phyloP scores from a whole-genome alignment of 768 basidiomycete species.

The Boletus subcaerulescens region DNA sequence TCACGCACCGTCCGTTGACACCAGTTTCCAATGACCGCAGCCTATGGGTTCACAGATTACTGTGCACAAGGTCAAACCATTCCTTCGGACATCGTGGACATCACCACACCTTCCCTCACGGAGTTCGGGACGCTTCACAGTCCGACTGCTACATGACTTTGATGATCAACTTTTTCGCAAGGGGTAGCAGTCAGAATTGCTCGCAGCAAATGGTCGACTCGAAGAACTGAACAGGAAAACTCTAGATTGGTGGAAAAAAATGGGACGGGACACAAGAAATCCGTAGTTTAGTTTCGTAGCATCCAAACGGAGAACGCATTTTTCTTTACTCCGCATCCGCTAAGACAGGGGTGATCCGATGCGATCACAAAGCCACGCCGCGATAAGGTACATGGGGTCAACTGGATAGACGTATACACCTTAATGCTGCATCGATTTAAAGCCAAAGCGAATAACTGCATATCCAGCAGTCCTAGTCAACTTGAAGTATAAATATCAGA shows the following conservation, averaged over 20 bases:
- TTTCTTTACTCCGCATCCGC: too few species aligned
- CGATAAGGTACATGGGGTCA: not conserved
- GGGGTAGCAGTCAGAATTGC: too few species aligned
- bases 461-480: not conserved
- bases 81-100: conserved; percentile 35
- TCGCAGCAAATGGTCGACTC: too few species aligned
- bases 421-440: not conserved
- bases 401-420: too few species aligned
- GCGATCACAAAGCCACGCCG: too few species aligned
- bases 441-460: not conserved
- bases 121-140: conserved; percentile 26
- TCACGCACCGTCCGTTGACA: not conserved
- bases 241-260: too few species aligned
- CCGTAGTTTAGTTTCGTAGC: too few species aligned
- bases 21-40: not conserved
- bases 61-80: conserved; percentile 42
- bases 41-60: not conserved
- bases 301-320: too few species aligned
- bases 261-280: too few species aligned
- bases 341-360: too few species aligned
- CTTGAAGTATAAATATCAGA: not conserved
- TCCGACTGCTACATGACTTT: conserved; percentile 31
- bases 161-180: conserved; percentile 2
- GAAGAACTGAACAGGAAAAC: too few species aligned
- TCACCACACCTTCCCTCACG: conserved; percentile 30